Percentiles rank a stretch among this genome's conserved stretches.
Conservation (phyloP, 1,284 basidiomycete species). For the Ceratobasidium theobromae region DNA sequence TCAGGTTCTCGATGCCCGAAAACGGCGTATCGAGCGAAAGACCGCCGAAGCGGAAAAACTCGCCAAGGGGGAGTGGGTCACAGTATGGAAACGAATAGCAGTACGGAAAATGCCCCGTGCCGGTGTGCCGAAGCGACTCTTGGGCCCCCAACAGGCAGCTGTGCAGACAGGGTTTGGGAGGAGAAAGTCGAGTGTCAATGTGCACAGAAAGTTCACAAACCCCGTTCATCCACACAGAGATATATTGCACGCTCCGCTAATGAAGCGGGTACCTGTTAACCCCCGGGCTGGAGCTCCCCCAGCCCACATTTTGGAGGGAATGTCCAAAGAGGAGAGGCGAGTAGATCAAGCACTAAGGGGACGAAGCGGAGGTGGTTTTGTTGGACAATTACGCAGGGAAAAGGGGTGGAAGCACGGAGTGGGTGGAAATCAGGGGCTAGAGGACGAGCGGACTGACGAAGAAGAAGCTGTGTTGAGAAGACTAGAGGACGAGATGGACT, state of each 20-base stretch:
- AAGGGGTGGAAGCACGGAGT: constrained; percentile 47
- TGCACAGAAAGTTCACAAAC: background rate
- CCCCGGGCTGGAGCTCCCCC: constrained; percentile 48
- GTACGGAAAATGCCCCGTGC: constrained; percentile 45
- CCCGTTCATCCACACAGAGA: constrained; percentile 15
- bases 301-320: constrained; percentile 55
- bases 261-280: background rate
- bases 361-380: constrained; percentile 38
- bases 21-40: constrained; percentile 61
- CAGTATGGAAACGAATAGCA: background rate
- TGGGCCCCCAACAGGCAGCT: constrained; percentile 53
- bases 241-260: constrained; percentile 6
- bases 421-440: constrained; percentile 46
- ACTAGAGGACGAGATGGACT: constrained; percentile 45
- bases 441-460: constrained; percentile 49
- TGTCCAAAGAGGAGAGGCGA: constrained; percentile 52
- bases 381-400: constrained; percentile 36
- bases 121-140: constrained; percentile 59
- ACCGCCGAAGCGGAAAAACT: constrained; percentile 41
- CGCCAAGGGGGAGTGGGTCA: constrained; percentile 20
- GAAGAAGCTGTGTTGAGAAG: constrained; percentile 45
- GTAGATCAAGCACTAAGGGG: constrained; percentile 39
- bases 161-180: constrained; percentile 50
- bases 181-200: no score
- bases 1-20: constrained; percentile 55